Percentiles rank a stretch among this genome's conserved stretches.
Conservation (phyloP, 176 grass and related monocot genomes). For the Zoysia pacifica region DNA sequence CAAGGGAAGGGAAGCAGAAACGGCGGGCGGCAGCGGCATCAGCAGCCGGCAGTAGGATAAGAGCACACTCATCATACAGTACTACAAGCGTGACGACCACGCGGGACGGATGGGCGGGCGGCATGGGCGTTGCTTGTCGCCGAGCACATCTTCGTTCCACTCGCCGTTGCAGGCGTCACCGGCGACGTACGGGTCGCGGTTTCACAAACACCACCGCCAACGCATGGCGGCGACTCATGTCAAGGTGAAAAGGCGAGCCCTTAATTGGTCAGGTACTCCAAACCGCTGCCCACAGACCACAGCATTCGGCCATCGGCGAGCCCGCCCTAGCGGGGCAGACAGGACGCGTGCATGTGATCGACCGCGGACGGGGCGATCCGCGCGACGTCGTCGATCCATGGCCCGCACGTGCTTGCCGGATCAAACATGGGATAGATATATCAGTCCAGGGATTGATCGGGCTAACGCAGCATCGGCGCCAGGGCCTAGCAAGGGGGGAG, state of each 20-base stretch:
- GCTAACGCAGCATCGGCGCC: background rate
- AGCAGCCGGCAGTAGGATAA: background rate
- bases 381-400: background rate
- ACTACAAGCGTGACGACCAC: background rate
- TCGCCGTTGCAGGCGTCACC: background rate
- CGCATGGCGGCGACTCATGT: background rate
- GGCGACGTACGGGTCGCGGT: background rate
- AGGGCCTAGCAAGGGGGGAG: background rate
- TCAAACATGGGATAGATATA: background rate
- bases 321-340: background rate
- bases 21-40: background rate
- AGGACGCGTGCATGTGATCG: constrained; percentile 2
- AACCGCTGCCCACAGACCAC: too few relatives aligned
- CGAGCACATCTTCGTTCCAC: background rate
- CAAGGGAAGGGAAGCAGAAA: background rate
- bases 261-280: too few relatives aligned
- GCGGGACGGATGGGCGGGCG: background rate
- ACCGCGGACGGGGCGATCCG: background rate
- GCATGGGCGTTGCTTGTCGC: background rate
- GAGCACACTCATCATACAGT: background rate
- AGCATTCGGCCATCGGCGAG: background rate
- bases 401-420: background rate
- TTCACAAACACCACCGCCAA: too few relatives aligned
- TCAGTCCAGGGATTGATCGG: background rate
- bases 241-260: background rate